Evolutionary conservation across 345 rosid genomes (phyloP).

Genomic region (Atalantia buxifolia): DNA sequence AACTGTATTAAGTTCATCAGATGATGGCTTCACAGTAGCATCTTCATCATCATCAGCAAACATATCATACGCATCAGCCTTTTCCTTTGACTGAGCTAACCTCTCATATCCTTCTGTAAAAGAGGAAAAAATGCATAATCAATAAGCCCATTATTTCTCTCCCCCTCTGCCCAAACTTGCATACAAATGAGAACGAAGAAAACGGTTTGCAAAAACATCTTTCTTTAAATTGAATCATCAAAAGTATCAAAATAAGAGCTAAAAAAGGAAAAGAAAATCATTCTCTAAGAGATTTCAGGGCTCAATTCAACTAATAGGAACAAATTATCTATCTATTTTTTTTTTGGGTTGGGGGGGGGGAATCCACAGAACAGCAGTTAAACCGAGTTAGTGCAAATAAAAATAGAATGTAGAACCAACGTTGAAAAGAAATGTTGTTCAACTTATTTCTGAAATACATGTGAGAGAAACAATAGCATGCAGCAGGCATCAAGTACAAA

Average conservation of each 20-base stretch:
- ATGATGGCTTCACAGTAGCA: constrained; percentile 33
- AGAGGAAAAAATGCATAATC: background rate
- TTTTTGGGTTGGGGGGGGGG: too few species aligned
- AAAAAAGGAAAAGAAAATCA: background rate
- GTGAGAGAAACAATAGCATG: background rate
- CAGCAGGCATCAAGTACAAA: background rate
- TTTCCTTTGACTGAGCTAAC: constrained; percentile 54
- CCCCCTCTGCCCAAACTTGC: background rate
- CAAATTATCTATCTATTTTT: background rate
- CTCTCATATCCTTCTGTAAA: constrained; percentile 81
- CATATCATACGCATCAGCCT: constrained; percentile 63
- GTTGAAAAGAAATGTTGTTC: background rate
- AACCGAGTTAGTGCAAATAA: background rate
- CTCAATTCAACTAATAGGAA: background rate
- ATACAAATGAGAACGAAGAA: background rate
- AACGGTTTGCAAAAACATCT: background rate
- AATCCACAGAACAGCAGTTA: background rate
- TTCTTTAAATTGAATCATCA: background rate
- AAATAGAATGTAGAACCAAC: background rate
- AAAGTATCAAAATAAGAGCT: background rate
- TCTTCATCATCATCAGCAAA: constrained; percentile 75
- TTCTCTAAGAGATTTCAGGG: background rate
- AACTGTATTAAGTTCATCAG: constrained; percentile 24
- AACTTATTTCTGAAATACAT: background rate
- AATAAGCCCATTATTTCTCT: background rate